Evolutionary conservation across 768 basidiomycete genomes (phyloP).

Genomic region (Collybia sordida): DNA sequence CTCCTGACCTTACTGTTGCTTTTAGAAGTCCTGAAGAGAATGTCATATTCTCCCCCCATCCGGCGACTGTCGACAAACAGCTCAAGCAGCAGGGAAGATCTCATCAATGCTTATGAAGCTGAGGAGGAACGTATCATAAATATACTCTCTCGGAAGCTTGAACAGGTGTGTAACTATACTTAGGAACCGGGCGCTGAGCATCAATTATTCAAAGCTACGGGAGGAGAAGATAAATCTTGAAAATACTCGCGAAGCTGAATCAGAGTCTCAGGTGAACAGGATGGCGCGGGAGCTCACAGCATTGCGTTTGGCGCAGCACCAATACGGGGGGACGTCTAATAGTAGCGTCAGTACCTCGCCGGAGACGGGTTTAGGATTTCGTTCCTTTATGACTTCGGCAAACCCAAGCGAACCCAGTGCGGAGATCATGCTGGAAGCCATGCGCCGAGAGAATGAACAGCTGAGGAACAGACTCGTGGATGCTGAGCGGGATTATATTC

Average conservation of each 20-base stretch:
- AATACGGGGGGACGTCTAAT: slow-evolving; percentile 28
- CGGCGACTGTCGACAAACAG: slow-evolving; percentile 56
- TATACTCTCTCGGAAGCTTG: slow-evolving; percentile 77
- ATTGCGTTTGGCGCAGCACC: slow-evolving; percentile 57
- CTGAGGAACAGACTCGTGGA: slow-evolving; percentile 65
- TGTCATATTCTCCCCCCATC: slow-evolving; percentile 56
- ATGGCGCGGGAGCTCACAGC: slow-evolving; percentile 70
- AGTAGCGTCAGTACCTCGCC: slow-evolving; percentile 29
- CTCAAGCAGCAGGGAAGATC: slow-evolving; percentile 60
- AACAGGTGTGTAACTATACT: slow-evolving; percentile 54
- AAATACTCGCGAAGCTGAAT: slow-evolving; percentile 81
- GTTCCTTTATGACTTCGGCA: slow-evolving; percentile 23
- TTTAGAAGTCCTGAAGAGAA: slow-evolving; percentile 7
- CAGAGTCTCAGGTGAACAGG: slow-evolving; percentile 80
- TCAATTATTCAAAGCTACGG: slow-evolving; percentile 48
- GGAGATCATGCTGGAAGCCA: slow-evolving; percentile 71
- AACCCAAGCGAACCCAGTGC: slow-evolving; percentile 36
- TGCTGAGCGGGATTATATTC: slow-evolving; percentile 76
- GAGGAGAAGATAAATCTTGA: slow-evolving; percentile 86
- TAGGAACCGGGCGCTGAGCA: not conserved
- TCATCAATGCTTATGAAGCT: slow-evolving; percentile 88
- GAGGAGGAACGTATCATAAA: slow-evolving; percentile 91
- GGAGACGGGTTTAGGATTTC: slow-evolving; percentile 27
- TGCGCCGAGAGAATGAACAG: slow-evolving; percentile 79
- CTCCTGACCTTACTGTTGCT: slow-evolving; percentile 1